Evolutionary conservation across 495 filamentous ascomycete genomes (phyloP), one percentile per base, ranked within the genome.

Genomic region (Talaromyces nanjingensis): DNA sequence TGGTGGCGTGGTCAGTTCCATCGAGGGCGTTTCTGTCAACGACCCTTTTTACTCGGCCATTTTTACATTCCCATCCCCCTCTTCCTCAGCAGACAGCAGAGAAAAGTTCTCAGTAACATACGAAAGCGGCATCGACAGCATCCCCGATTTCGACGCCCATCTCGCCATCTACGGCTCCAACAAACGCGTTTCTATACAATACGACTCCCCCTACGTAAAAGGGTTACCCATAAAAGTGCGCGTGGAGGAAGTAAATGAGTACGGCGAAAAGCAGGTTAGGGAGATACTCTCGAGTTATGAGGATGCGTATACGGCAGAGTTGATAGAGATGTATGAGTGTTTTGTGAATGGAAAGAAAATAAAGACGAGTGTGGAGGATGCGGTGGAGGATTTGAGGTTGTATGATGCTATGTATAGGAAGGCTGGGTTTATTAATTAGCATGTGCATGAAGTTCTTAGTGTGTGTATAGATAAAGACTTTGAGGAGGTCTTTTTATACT

Each of bases 81-180:
- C 42, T 18, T 6, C 42, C 12, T 6, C 42, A 5, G 16, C 42
- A 6, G 42, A 24, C 2, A 27, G 42, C 22, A 24, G 45, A 2
- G 45, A 20, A 81, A 56, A 71, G 4, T 87, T 84, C 59, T 74
- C 80, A 0, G 72, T 83, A 9, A 72, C 77, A n/a, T 87, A 84
- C 62, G 84, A 87, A 66, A 77, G 74, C 1, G 83, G 85, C 2
- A 75, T 84, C 33, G 76, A 86, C 63, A 66, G 68, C 4, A 77
- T 87, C 2, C 81, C 84, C 5, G 64, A 76, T 0, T 85, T 84
- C 60, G 85, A 87, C 66, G 80, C 85, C 0, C 82, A 84, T 68
- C 59, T 87, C 2, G 79, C 77, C 8, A 72, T 87, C 1, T 86
- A 84, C 64, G 76, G 77, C 3, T 67, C 74, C 52, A 69, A 69